Base-by-base conservation (phyloP, 108 stramenopile genomes). In the Stephanodiscus triporus region DNA sequence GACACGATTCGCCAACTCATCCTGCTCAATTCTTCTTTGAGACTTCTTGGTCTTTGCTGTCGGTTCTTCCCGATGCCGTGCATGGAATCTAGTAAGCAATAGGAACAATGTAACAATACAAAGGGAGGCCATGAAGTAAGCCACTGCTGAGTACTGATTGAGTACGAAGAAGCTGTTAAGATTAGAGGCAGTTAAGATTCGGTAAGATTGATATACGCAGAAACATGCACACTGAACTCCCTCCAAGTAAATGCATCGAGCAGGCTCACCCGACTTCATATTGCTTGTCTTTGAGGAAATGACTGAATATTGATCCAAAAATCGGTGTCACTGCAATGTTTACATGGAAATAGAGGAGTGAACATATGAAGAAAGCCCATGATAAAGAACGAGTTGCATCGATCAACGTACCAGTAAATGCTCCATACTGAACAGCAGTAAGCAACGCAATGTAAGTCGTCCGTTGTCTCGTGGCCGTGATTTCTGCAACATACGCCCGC, bases 351-450 rank as follows among this genome's bases (percentile, higher is more conserved):
- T 1, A 49, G 49, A 26, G 0, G 5, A 56, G 24, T 56, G 53
- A 54, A 23, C 16, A n/a, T n/a, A n/a, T n/a, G n/a, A 26, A 24
- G 5, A 8, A 6, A 16, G 27, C 14, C 32, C 30, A 29, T 5
- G 23, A 57, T 30, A 2, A 34, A 4, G 14, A 57, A 6, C 5
- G 6, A 29, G 20, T 1, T 20, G 6, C 23, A 6, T 0, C 27
- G 2, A 20, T 17, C 17, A 13, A 61, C 54, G 94, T 95, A 27
- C 89, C 90, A 8, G 96, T 97, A 77, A 97, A 97, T 5, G 97
- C 98, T 49, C 85, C 91, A 74, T 98, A 98, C 73, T 98, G 98
- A 45, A 97, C 92, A 9, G 98, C 98, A 4, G 94, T 97, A 56
- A 89, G 80, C 88, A 72, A 93, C n/a, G 93, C 96, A 72, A 97